Evolutionary conservation across 352 stramenopile species (phyloP).

Genomic region (Phytophthora palmivora): DNA sequence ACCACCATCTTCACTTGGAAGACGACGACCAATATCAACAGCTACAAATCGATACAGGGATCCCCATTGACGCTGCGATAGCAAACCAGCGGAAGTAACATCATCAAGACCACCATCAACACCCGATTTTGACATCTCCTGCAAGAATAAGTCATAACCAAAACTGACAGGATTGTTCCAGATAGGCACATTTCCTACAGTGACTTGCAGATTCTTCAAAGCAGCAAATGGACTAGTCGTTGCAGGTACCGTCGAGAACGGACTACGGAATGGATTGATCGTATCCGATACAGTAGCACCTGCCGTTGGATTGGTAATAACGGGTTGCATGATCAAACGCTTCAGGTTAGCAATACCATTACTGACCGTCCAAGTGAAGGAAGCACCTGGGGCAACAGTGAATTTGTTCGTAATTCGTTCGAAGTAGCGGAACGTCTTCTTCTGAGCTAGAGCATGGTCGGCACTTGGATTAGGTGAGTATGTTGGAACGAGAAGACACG

Average conservation of each 20-base stretch:
- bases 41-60: constrained; percentile 23
- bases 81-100: background rate
- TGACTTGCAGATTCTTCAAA: constrained; percentile 3
- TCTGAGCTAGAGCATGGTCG: constrained; percentile 4
- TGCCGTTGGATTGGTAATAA: constrained; percentile 6
- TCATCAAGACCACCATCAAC: constrained; percentile 29
- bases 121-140: constrained; percentile 22
- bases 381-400: constrained; percentile 2
- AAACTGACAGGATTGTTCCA: constrained; percentile 13
- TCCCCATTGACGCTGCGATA: constrained; percentile 13
- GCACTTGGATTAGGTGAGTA: constrained; percentile 22
- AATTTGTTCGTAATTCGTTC: constrained; percentile 30
- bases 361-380: no score
- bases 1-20: no score
- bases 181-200: constrained; percentile 8
- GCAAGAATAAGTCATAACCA: constrained; percentile 24
- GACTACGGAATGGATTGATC: constrained; percentile 17
- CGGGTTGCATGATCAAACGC: no score
- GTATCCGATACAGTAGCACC: constrained; percentile 16
- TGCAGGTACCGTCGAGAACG: constrained; percentile 19
- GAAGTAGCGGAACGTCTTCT: constrained; percentile 21
- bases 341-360: no score
- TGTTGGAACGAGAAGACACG: constrained; percentile 17
- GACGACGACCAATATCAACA: constrained; percentile 30
- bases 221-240: constrained; percentile 16